Evolutionary conservation across 2,329 filamentous ascomycete species (phyloP), one percentile per base, ranked within the genome.

Genomic region (Rhynchosporium secalis): DNA sequence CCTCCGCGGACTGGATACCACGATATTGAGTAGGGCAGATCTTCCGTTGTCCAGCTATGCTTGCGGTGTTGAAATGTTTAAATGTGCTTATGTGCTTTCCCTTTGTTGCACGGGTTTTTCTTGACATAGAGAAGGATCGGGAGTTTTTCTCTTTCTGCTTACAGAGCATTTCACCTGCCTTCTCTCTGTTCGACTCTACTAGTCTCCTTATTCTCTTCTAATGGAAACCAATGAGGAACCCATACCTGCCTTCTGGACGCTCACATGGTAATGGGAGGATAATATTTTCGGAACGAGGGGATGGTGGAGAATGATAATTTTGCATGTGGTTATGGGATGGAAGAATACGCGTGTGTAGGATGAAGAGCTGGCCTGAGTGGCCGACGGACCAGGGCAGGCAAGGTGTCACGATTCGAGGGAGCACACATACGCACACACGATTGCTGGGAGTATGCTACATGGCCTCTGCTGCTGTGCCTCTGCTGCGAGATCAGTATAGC

Each of bases 21-120:
- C 38, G 58, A 58, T 61, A 59, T 61, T 51, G 60, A 62, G 63
- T 13, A 59, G 57, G 60, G 57, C 51, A 63, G 20, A 55, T 58
- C 52, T 20, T 63, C 58, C 48, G 40, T 38, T 33, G 47, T 47
- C 62, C 60, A 59, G 59, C 52, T 43, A 64, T 63, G 59, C 61
- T 68, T 69, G 68, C 61, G 57, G 46, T 61, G 62, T 65, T 62
- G 20, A 20, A 20, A 20, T 20, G 20, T 64, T 72, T 71, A 69
- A 33, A 60, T 72, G 66, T 71, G 64, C 58, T 58, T 69, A 70
- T 65, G 67, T 68, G 62, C 66, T 54, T 56, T 56, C 15, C 29
- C 54, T 29, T 40, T 60, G 41, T 26, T 47, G 52, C 38, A 59
- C 54, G 41, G 41, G 26, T 54, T 41, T 47, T 49, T 26, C 56